Evolutionary conservation across 2,329 filamentous ascomycete species (phyloP), one percentile per base, ranked within the genome.

Genomic region (Colletotrichum tropicale): DNA sequence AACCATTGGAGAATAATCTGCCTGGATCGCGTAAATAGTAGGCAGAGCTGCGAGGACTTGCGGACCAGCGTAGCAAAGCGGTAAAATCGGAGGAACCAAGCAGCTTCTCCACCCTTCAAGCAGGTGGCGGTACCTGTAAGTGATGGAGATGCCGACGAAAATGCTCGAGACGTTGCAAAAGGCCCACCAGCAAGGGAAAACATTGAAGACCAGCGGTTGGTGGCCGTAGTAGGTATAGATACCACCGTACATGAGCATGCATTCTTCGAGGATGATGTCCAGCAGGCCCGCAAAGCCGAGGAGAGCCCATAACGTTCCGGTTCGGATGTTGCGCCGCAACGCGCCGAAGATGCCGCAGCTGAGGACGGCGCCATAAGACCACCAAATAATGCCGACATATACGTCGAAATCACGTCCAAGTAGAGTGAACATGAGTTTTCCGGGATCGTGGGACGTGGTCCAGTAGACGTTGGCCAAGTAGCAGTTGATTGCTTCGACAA

Each of bases 111-210:
- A 72, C 6, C 70, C 70, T 7, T 60, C 38, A n/a, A 71, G 56
- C 61, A 30, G 24, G 13, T 56, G 21, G 21, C 69, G 69, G 26
- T 71, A 71, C 7, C 69, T n/a, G 26, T 72, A 72, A 9, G 62
- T 48, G 12, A 61, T 18, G 48, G 52, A 26, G 8, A 67, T 61
- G 3, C 70, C 70, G 24, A 72, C 9, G 5, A 72, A 72, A 12
- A 72, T 48, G 36, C 32, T 30, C 62, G 62, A 72, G 48, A 72
- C 70, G 34, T 72, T 72, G 64, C 70, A 72, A 26, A 72, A 72
- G 4, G n/a, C 32, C 70, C 70, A 72, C 70, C 70, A 72, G 5
- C 52, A 67, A 6, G 70, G 70, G n/a, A 72, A 72, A 13, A 24
- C 24, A 2, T 38, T 32, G 24, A 72, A 30, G 12, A 72, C 70